Evolutionary conservation across 2,329 filamentous ascomycete genomes (phyloP).

Genomic region (Fusarium multiceps): DNA sequence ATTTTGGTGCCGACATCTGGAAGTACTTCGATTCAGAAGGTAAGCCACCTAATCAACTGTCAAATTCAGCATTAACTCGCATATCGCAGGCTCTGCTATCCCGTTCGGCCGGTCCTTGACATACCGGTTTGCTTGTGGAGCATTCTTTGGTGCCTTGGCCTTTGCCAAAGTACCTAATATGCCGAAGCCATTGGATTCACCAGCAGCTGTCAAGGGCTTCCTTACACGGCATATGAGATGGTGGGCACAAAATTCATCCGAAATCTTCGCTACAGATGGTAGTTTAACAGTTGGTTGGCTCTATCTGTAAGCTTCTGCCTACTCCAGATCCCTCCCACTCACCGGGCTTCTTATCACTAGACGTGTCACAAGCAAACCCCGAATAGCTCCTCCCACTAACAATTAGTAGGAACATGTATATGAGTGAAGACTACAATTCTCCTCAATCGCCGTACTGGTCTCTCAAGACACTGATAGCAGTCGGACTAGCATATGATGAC

Average conservation of each 20-base stretch:
- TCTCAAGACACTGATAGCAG: constrained; percentile 60
- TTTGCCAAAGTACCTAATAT: constrained; percentile 55
- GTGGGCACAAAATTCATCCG: constrained; percentile 56
- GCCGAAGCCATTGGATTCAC: constrained; percentile 51
- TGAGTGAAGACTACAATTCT: constrained; percentile 68
- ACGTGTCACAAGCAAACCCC: too few species aligned
- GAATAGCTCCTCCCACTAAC: neutral
- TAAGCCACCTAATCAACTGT: constrained; percentile 19
- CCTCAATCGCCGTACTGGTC: constrained; percentile 67
- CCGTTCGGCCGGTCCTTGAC: constrained; percentile 64
- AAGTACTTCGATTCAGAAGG: constrained; percentile 60
- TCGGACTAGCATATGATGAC: constrained; percentile 51
- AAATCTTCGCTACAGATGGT: constrained; percentile 62
- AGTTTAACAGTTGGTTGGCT: constrained; percentile 59
- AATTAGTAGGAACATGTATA: constrained; percentile 59
- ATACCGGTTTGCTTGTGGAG: constrained; percentile 63
- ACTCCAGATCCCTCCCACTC: accelerated
- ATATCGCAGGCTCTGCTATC: constrained; percentile 57
- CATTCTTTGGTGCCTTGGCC: constrained; percentile 59
- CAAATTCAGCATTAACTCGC: accelerated
- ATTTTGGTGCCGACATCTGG: constrained; percentile 58
- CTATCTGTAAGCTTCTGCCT: constrained; percentile 44
- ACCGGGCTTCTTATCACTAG: too few species aligned
- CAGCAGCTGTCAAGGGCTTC: constrained; percentile 59
- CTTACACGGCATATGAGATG: constrained; percentile 62